phyloP scores from a whole-genome alignment of 2,329 filamentous ascomycete species.

The Capronia americana region DNA sequence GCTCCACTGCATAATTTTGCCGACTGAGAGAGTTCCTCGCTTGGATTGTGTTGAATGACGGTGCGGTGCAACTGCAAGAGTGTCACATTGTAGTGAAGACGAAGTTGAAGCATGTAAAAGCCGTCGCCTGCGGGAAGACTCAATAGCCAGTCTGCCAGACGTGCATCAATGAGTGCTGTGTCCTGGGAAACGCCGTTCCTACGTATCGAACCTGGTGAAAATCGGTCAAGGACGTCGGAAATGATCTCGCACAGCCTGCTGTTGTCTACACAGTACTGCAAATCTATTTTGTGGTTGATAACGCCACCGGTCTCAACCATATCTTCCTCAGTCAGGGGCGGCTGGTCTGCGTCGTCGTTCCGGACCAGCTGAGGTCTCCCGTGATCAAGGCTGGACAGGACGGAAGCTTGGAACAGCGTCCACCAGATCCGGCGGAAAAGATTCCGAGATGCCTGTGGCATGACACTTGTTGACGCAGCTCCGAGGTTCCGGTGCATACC shows the following conservation, averaged over 20 bases:
- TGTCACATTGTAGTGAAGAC: conserved; percentile 26
- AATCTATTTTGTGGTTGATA: conserved; percentile 53
- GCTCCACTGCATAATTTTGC: neutral
- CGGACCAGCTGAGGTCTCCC: conserved; percentile 60
- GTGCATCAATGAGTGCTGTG: neutral
- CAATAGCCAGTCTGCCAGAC: conserved; percentile 19
- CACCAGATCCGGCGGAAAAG: conserved; percentile 55
- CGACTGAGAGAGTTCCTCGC: neutral
- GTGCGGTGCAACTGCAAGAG: conserved; percentile 13
- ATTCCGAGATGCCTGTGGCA: conserved; percentile 50
- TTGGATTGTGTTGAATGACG: neutral
- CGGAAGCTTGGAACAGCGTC: conserved; percentile 53
- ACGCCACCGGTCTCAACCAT: conserved; percentile 55
- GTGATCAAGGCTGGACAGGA: conserved; percentile 54
- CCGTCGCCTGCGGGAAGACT: conserved; percentile 1
- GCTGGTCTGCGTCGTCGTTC: conserved; percentile 40
- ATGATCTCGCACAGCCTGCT: conserved; percentile 57
- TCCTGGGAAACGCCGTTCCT: neutral
- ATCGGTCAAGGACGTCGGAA: conserved; percentile 46
- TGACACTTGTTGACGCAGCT: conserved; percentile 43
- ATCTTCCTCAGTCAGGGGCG: conserved; percentile 57
- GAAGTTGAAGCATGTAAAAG: conserved; percentile 22
- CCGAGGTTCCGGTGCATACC: conserved; percentile 61
- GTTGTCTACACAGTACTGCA: conserved; percentile 56
- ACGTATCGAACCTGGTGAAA: conserved; percentile 6